Base-by-base conservation (phyloP, 2,329 filamentous ascomycete species). In the Cladosporium velox region DNA sequence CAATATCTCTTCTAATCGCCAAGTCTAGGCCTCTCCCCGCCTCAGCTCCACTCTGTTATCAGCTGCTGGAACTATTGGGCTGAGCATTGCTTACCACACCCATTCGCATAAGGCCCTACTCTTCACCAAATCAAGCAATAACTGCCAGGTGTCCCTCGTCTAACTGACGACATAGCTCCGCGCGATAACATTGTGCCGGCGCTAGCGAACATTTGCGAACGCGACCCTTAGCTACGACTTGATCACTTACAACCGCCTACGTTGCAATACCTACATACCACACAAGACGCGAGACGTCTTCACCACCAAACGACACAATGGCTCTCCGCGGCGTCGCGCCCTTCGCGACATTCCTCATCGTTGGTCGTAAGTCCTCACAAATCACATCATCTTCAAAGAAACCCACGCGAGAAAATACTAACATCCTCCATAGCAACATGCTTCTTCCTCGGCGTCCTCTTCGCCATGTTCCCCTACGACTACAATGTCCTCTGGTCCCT, bases 391-490 rank as follows among this genome's bases (percentile, higher is more conserved):
- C 55, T 8, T 7, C 38, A 18, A 47, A 28, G 24, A 24, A 47
- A 55, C 62, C 21, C n/a, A 47, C 8, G 4, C 38, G 41, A 44
- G 12, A 18, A 52, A 15, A 59, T 54, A 58, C 67, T 70, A 55
- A 66, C 59, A 59, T 62, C 65, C 34, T 60, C 44, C 54, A 24
- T 71, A 84, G 82, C 82, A 67, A 93, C 91, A 71, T 97, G 92
- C 80, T 99, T 99, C 87, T 97, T 98, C 87, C 90, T 99, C 70
- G 95, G 95, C 73, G 93, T 98, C 79, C 90, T 99, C 80, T 99
- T 98, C 86, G 93, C 93, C 73, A 89, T 90, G 69, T 96, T 98
- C 80, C 93, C 95, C 68, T 99, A 98, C 84, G 95, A 96, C 84
- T 95, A 92, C 82, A 90, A 92, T 67, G 89, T 95, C 69, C 90